A percentile compares a stretch with the other conserved stretches of the same genome.
These are phyloP conservation scores for Parasitella parasitica DNA, from an alignment of 371 early-diverging fungal genomes.

Conservation along the genomic window DNA sequence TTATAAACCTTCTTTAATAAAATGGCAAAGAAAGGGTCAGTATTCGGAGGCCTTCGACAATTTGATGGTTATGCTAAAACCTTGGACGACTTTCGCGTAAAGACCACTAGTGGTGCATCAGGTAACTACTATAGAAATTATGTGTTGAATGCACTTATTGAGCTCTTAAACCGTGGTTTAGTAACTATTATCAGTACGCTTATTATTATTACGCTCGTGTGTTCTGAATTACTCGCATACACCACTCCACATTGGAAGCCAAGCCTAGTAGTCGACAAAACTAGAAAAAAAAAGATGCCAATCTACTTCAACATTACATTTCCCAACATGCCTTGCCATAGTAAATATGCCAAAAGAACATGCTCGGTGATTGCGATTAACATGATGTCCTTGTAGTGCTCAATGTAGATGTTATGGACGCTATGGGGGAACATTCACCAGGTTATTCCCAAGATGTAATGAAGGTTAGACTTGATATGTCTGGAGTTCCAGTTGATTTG, in stretches of 20 bases:
- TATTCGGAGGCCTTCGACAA: constrained; percentile 53
- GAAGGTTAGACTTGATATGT: constrained; percentile 75
- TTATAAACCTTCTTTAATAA: background rate
- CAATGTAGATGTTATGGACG: constrained; percentile 94
- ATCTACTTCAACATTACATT: constrained; percentile 92
- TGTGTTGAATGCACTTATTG: background rate
- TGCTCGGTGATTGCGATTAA: background rate
- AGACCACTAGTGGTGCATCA: constrained; percentile 83
- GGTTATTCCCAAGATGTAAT: constrained; percentile 78
- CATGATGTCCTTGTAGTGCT: constrained; percentile 67
- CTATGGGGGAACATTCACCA: constrained; percentile 61
- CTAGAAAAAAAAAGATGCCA: constrained; percentile 84
- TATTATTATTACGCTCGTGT: constrained; percentile 71
- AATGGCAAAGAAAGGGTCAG: constrained; percentile 34
- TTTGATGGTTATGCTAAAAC: constrained; percentile 97
- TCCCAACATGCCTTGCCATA: constrained; percentile 87
- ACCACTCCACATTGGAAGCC: constrained; percentile 65
- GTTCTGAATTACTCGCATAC: constrained; percentile 85
- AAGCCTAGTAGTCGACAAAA: constrained; percentile 81
- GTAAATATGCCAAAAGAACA: constrained; percentile 40
- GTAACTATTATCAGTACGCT: constrained; percentile 81
- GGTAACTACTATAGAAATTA: constrained; percentile 45
- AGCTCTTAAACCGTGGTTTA: constrained; percentile 11
- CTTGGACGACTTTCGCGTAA: constrained; percentile 91
- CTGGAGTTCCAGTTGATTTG: constrained; percentile 64